Evolutionary conservation across 805 yeast genomes (phyloP).

Genomic region (Sugiyamaella marilandica): DNA sequence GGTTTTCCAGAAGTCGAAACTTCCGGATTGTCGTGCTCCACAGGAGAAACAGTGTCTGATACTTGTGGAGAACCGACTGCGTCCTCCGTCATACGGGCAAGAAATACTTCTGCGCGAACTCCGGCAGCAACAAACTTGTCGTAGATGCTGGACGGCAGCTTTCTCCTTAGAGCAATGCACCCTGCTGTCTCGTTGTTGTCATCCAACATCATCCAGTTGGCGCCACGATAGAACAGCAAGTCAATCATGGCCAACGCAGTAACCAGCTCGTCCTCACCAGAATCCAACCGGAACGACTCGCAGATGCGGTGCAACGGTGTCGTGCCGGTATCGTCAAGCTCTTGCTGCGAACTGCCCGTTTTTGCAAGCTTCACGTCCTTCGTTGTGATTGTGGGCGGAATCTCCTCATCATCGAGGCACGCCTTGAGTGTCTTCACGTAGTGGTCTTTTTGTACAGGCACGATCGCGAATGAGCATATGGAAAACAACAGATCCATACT

Average conservation of each 20-base stretch:
- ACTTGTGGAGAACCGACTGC: conserved; percentile 17
- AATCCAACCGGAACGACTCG: conserved; percentile 42
- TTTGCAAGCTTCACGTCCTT: conserved; percentile 54
- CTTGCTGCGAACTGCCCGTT: conserved; percentile 6
- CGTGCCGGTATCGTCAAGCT: conserved; percentile 46
- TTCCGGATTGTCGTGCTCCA: neutral
- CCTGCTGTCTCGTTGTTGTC: conserved; percentile 76
- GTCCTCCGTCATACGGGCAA: conserved; percentile 62
- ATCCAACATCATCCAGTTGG: conserved; percentile 85
- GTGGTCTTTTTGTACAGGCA: conserved; percentile 14
- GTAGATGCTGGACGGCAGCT: conserved; percentile 46
- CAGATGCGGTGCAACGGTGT: conserved; percentile 75
- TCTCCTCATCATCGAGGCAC: conserved; percentile 49
- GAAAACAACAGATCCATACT: conserved; percentile 13
- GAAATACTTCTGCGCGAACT: conserved; percentile 76
- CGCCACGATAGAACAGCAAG: conserved; percentile 73
- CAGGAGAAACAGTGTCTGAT: conserved; percentile 8
- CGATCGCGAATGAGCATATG: conserved; percentile 14
- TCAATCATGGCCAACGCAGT: conserved; percentile 54
- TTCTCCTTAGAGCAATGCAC: conserved; percentile 59
- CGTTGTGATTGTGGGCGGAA: conserved; percentile 77
- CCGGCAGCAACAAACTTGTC: conserved; percentile 70
- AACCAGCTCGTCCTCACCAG: conserved; percentile 42
- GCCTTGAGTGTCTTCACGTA: conserved; percentile 33
- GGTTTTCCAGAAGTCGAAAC: conserved; percentile 15